Evolutionary conservation across 1,284 basidiomycete species (phyloP), one percentile per base, ranked within the genome.

Genomic region (Cutaneotrichosporon cyanovorans): DNA sequence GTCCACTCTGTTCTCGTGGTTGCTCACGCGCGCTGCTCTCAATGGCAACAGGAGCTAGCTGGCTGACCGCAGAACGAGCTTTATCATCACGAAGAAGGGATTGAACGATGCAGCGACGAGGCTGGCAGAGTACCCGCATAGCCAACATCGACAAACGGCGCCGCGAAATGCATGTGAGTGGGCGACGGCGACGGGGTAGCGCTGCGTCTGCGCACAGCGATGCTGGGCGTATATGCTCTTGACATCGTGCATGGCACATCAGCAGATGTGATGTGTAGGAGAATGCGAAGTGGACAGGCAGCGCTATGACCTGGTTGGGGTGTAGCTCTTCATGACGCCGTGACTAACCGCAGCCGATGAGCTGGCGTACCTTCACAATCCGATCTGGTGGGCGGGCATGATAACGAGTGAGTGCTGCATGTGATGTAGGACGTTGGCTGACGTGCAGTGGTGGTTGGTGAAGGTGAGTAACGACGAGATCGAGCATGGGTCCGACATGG

Each of bases 341-440:
- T 12, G 42, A n/a, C 42, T 44, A 23, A 42, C 41, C 4, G n/a
- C 83, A 47, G 85, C 86, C 1, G 88, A 90, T 45, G 83, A 85
- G 65, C 76, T 84, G 57, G 73, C 85, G 16, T 98, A 98, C 72
- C 76, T 99, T 42, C 81, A 78, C 59, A 98, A 90, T 75, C 87
- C 90, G 25, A 85, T 95, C 61, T 98, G 95, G 93, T 98, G 93
- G 95, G 85, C 85, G 4, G 93, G 93, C 38, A 95, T 97, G 78
- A 77, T 82, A 28, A 93, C 87, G 15, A 79, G 91, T 95, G 70
- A 74, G 89, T 82, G 41, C 42, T 12, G 37, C 28, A 6, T 11
- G 12, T 25, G 28, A 20, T 12, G 25, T 12, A 7, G 7, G 25
- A 28, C 8, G 19, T 7, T 18, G 30, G 41, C 48, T 55, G 56